Base-by-base conservation (phyloP, 495 filamentous ascomycete species). In the Peziza echinospora region DNA sequence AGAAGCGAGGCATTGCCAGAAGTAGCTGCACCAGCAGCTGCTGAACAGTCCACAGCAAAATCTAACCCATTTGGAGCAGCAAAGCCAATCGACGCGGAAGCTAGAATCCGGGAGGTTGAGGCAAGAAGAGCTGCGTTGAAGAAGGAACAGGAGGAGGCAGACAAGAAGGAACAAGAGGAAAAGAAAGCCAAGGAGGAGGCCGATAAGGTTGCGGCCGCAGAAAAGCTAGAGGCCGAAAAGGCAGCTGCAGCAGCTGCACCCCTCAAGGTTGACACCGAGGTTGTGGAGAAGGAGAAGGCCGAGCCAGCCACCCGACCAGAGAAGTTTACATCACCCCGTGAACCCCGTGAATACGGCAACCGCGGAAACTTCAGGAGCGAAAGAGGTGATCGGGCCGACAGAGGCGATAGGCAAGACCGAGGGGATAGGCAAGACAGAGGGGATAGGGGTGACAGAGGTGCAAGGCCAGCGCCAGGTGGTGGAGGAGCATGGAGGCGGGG, bases 11-110 rank as follows among this genome's bases (percentile, higher is more conserved):
- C 49, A 10, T 47, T 55, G 3, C 7, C 55, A 16, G 57, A 59
- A 30, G 53, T 55, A 21, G 57, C 53, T 5, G 39, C 48, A 6
- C 40, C 51, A 24, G 43, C 56, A 5, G 46, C 56, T 5, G 63
- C 71, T 2, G 71, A 70, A 22, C 58, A 70, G 10, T 50, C 68
- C 24, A 37, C 30, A 11, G 63, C 69, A 8, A 92, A 89, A 66
- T 71, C 83, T 16, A 94, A 76, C 63, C 83, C 83, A 21, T 97
- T 97, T 62, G 89, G 89, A 59, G 84, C 81, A 21, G 57, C 57
- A 30, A 50, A 47, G 22, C 57, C 57, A 37, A 59, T 60, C n/a
- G 56, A 60, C 45, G 55, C 57, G 37, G 39, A 47, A 17, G 71
- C 84, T 7, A 73, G 79, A 42, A 87, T 93, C 65, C 78, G 75